These are phyloP conservation scores for Piromyces sp. DNA, from an alignment of 192 early-diverging fungal species.

Conservation along the genomic window DNA sequence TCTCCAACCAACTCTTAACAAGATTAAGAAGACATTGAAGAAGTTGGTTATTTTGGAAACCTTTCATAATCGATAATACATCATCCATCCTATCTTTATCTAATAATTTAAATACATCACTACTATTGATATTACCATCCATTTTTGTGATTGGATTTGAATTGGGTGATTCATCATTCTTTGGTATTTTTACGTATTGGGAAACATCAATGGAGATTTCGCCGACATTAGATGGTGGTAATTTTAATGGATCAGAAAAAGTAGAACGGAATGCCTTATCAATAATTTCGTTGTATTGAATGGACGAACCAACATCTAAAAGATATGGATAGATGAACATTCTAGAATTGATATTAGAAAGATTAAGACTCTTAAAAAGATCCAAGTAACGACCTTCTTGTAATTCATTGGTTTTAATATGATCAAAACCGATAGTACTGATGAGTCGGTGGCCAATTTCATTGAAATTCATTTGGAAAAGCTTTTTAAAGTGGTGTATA, in stretches of 20 bases:
- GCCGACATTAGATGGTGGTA: neutral
- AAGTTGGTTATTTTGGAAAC: neutral
- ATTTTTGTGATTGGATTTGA: too few species aligned
- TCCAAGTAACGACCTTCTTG: neutral
- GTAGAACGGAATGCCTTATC: neutral
- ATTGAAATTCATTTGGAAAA: neutral
- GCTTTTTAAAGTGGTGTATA: neutral
- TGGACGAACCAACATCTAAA: neutral
- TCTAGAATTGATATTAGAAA: neutral
- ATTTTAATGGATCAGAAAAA: neutral
- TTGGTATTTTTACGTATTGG: neutral
- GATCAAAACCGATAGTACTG: neutral
- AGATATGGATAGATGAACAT: neutral
- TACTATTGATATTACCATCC: neutral
- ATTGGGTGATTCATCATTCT: too few species aligned
- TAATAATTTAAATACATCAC: neutral
- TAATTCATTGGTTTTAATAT: neutral
- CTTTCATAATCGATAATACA: neutral
- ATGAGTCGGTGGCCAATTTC: neutral
- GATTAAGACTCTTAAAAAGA: neutral
- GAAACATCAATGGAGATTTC: neutral
- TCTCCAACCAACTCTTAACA: neutral
- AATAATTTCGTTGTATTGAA: neutral
- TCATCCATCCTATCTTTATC: neutral
- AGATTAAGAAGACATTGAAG: neutral